Percentiles rank a stretch among this genome's conserved stretches.
phyloP scores from a whole-genome alignment of 805 yeast species.

The Pichia californica region DNA sequence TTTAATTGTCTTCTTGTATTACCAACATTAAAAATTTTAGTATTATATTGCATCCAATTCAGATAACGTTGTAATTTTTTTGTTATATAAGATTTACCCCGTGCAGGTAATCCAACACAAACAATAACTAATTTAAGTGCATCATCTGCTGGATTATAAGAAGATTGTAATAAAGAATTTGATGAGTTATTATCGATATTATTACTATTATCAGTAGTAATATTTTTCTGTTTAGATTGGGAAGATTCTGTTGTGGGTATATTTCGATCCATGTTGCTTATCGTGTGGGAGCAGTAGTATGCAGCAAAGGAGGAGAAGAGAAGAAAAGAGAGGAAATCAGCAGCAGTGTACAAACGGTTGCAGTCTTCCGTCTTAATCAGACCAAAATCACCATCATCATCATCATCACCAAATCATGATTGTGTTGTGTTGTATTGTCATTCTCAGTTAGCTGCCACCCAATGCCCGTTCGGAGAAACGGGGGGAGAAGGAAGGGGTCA shows the following conservation, averaged over 20 bases:
- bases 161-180: background rate
- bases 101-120: conserved; percentile 71
- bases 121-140: conserved; percentile 53
- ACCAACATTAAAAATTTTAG: conserved; percentile 69
- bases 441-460: too few species aligned
- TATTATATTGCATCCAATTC: conserved; percentile 55
- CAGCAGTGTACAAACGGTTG: too few species aligned
- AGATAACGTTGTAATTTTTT: conserved; percentile 54
- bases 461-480: conserved; percentile 8
- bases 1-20: conserved; percentile 58
- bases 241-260: too few species aligned
- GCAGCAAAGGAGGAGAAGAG: too few species aligned
- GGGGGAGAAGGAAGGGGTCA: background rate
- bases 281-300: too few species aligned
- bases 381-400: too few species aligned
- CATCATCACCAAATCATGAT: too few species aligned
- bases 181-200: background rate
- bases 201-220: background rate
- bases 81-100: conserved; percentile 70
- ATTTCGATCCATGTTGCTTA: too few species aligned
- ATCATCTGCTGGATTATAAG: conserved; percentile 7
- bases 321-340: too few species aligned
- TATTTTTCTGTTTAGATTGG: too few species aligned
- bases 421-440: too few species aligned
- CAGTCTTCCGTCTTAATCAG: too few species aligned